Conservation (phyloP, 345 rosid genomes). For the Eucalyptus cladocalyx region DNA sequence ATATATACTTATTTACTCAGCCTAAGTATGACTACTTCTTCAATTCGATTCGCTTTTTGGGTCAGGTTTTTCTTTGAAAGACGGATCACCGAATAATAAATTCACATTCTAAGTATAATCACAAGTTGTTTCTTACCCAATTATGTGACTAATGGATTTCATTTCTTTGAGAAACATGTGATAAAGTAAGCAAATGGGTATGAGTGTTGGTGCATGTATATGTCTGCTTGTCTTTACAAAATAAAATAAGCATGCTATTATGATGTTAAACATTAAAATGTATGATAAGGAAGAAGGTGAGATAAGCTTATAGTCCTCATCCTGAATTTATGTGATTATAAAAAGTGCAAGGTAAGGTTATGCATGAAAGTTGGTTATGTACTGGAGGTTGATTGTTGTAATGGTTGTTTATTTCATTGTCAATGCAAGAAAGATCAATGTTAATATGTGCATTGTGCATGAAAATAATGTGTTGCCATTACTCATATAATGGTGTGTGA, state of each 20-base stretch:
- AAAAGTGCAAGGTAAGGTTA: not conserved
- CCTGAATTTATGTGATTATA: not conserved
- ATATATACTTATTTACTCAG: not conserved
- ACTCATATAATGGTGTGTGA: not conserved
- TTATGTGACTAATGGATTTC: not conserved
- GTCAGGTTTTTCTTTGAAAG: not conserved
- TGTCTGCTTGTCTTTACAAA: not conserved
- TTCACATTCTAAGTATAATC: not conserved
- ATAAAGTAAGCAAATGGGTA: not conserved
- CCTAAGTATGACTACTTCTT: not conserved
- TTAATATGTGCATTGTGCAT: not conserved
- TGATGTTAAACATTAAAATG: not conserved
- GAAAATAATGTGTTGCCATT: not conserved
- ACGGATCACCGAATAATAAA: not conserved
- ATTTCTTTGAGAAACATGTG: not conserved
- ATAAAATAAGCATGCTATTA: not conserved
- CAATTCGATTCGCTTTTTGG: not conserved
- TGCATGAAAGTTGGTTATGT: not conserved
- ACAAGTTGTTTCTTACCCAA: not conserved
- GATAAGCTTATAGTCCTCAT: not conserved
- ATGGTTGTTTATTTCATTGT: too few relatives aligned
- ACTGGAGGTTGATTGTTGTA: not conserved
- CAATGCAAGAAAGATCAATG: not conserved
- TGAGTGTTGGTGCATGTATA: not conserved
- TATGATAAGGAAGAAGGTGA: not conserved